These are phyloP conservation scores for Maudiozyma serrabonitensis DNA, from an alignment of 805 yeast species.

Conservation along the genomic window DNA sequence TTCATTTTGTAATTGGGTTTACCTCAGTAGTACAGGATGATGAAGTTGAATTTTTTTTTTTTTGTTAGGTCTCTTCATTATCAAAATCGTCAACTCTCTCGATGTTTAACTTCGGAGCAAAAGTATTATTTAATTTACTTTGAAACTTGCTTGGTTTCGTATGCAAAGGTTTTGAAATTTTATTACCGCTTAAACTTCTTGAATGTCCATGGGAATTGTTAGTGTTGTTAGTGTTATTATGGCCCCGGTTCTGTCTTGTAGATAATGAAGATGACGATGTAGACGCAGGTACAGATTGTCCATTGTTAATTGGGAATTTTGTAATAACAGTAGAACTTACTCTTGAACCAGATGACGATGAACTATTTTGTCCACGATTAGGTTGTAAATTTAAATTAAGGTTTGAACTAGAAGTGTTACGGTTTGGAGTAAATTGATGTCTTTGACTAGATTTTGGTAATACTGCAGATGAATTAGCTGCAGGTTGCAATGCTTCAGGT, in stretches of 20 bases:
- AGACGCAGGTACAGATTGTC: not conserved
- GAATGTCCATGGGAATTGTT: not conserved
- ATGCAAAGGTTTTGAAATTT: conserved; percentile 11
- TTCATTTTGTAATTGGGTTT: too few relatives aligned
- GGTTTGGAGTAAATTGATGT: not conserved
- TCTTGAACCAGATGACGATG: not conserved
- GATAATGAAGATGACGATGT: not conserved
- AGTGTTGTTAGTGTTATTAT: too few relatives aligned
- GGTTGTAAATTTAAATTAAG: not conserved
- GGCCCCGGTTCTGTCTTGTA: not conserved
- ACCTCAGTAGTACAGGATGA: too few relatives aligned
- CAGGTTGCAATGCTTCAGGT: conserved; percentile 16
- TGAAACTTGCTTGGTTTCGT: conserved; percentile 8
- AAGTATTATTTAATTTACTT: not conserved
- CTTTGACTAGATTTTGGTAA: not conserved
- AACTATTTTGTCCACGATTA: not conserved
- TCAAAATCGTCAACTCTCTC: not conserved
- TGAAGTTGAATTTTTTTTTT: too few relatives aligned
- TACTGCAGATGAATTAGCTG: conserved; percentile 5
- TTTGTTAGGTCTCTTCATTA: not conserved
- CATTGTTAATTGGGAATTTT: not conserved
- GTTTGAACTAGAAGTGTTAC: not conserved
- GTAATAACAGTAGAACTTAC: not conserved
- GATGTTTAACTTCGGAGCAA: not conserved
- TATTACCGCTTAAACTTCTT: conserved; percentile 1